Evolutionary conservation across 352 stramenopile genomes (phyloP), one percentile per base, ranked within the genome.

Genomic region (Blastocystis sp.): DNA sequence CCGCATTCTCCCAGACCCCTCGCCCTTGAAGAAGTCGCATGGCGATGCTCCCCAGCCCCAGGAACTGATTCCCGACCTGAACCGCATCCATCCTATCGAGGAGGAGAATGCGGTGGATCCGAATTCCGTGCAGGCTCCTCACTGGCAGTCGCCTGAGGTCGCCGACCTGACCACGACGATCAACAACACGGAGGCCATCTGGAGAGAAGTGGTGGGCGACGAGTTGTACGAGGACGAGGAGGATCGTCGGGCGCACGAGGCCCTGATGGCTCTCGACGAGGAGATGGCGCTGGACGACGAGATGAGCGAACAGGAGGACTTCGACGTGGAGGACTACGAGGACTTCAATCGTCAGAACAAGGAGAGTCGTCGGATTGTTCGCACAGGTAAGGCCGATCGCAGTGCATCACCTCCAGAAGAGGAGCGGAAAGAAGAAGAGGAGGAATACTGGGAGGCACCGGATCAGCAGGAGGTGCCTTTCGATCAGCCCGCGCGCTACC

Each of bases 51-150:
- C 62, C 13, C 90, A 94, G 53, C 92, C 93, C 61, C 95, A 96
- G 90, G 92, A 95, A 70, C 94, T 94, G 90, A 93, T 94, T 45
- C 93, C 97, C 91, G 92, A 93, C 62, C 92, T 96, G 43, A 97
- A 98, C 90, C 93, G 98, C 90, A 91, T 94, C 18, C 92, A 95
- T 76, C 98, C 98, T 89, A 96, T 96, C 0, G 96, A 98, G 90
- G 96, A 99, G 90, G 95, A 95, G 20, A 91, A 96, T 77, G 92
- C 94, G 47, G 68, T 79, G 3, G 68, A 79, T 26, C 62, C 62
- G 82, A 69, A 34, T n/a, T 69, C 79, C 50, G 79, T 90, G 43
- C 11, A 53, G 4, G n/a, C 69, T n/a, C 69, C 66, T 29, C 66
- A 62, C 41, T 73, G 62, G 13, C 91, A 90, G 29, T 66, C 79